A percentile compares a stretch with the other conserved stretches of the same genome.
These are phyloP conservation scores for Torrubiella hemipterigena DNA, from an alignment of 2,329 filamentous ascomycete species.

Conservation along the genomic window DNA sequence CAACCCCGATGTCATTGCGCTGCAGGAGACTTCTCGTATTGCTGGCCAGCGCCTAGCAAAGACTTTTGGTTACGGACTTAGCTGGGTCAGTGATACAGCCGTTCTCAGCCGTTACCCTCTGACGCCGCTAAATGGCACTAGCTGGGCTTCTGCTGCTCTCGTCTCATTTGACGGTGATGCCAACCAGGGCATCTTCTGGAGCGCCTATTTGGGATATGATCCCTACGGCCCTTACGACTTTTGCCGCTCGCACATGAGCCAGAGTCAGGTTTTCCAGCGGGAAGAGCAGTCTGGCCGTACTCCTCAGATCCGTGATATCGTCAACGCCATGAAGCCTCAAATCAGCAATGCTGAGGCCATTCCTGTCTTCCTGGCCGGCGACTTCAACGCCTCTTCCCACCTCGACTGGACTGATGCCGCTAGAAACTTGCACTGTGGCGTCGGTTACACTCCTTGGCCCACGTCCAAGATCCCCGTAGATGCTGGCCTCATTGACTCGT, in stretches of 20 bases:
- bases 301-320: conserved; percentile 22
- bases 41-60: conserved; percentile 20
- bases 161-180: conserved; percentile 20
- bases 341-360: conserved; percentile 16
- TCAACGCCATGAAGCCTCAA: conserved; percentile 18
- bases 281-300: conserved; percentile 24
- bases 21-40: conserved; percentile 22
- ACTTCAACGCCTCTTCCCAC: conserved; percentile 32
- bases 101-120: conserved; percentile 28
- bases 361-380: conserved; percentile 25
- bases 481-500: conserved; percentile 26
- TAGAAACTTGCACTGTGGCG: conserved; percentile 22
- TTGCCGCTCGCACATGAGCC: conserved; percentile 22
- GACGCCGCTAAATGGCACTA: too few relatives aligned
- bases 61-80: conserved; percentile 28
- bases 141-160: conserved; percentile 18
- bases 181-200: conserved; percentile 21
- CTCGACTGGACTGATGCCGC: conserved; percentile 25
- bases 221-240: conserved; percentile 32
- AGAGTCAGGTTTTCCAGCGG: conserved; percentile 19
- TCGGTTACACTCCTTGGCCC: conserved; percentile 22
- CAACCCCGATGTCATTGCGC: conserved; percentile 22
- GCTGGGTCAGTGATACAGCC: conserved; percentile 18
- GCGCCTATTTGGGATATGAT: conserved; percentile 21
- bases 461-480: conserved; percentile 21